Base-by-base conservation (phyloP, 192 early-diverging fungal species). In the Coemansia sp. region DNA sequence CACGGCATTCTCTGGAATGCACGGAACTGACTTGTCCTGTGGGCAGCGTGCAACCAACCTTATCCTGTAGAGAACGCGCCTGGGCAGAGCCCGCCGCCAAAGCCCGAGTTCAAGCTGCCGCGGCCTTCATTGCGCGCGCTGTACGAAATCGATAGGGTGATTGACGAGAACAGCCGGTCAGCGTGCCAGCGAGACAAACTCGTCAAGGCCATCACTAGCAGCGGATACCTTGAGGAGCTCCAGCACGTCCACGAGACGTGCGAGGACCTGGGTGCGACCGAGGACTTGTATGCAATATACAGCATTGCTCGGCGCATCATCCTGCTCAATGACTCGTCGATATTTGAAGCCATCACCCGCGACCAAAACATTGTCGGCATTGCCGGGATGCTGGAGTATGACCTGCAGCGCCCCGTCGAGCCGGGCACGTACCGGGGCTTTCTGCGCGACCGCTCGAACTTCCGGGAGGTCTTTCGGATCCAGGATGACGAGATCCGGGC, bases 351-450 rank as follows among this genome's bases (percentile, higher is more conserved):
- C 18, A 77, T 96, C 13, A 63, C 90, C 34, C 73, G 78, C 45
- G 92, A 95, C 45, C 87, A 88, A 7, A 57, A 82, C 38, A 85
- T 95, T 45, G 41, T 81, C 12, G 59, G 59, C 23, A 76, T 89
- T 1, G 70, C 86, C 12, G 90, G 90, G 10, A 88, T 92, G 67
- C 60, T 98, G 27, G 93, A 98, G 82, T 90, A 95, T 61, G 86
- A 92, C 36, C 83, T 85, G 22, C 82, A 85, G 32, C 73, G 79
- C 18, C 84, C 82, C 4, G 78, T 81, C 5, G 51, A 68, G 25
- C 85, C 85, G 43, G 87, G 87, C 18, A 72, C 83, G 2, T 84
- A 91, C 62, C 78, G 92, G 25, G 73, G 88, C 21, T 85, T 89
- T 65, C 42, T 95, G 23, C 44, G 54, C 6, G 63, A 77, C 28